Evolutionary conservation across 2,329 filamentous ascomycete species (phyloP).

Genomic region (Huntiella savannae): DNA sequence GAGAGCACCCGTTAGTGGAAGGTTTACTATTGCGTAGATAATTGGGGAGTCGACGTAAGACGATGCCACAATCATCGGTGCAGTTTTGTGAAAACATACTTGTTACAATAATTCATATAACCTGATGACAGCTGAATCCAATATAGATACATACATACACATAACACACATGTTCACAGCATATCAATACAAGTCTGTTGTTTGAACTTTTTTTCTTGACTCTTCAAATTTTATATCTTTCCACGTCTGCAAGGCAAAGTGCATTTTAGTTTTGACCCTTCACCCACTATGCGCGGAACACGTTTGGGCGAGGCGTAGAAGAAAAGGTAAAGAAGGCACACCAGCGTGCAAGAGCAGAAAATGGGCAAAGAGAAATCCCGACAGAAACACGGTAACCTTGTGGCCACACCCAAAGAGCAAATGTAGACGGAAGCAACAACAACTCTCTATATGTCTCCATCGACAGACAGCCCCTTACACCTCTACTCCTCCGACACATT

Average conservation of each 20-base stretch:
- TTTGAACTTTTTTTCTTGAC: slow-evolving; percentile 12
- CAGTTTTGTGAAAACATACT: neutral
- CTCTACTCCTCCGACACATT: too few species aligned
- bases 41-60: neutral
- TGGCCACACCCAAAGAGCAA: neutral
- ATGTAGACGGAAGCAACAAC: too few species aligned
- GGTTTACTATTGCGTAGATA: slow-evolving; percentile 68
- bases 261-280: neutral
- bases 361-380: too few species aligned
- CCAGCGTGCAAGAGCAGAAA: too few species aligned
- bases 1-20: slow-evolving; percentile 56
- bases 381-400: neutral
- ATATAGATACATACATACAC: neutral
- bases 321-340: neutral
- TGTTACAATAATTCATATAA: neutral
- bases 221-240: slow-evolving; percentile 10
- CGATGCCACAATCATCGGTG: neutral
- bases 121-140: neutral
- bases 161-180: too few species aligned
- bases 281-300: too few species aligned
- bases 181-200: neutral
- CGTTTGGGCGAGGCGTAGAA: neutral
- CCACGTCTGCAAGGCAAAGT: slow-evolving; percentile 7
- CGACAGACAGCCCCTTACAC: too few species aligned
- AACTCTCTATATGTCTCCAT: too few species aligned